Base-by-base conservation (phyloP, 768 basidiomycete species). In the Cyathus striatus region DNA sequence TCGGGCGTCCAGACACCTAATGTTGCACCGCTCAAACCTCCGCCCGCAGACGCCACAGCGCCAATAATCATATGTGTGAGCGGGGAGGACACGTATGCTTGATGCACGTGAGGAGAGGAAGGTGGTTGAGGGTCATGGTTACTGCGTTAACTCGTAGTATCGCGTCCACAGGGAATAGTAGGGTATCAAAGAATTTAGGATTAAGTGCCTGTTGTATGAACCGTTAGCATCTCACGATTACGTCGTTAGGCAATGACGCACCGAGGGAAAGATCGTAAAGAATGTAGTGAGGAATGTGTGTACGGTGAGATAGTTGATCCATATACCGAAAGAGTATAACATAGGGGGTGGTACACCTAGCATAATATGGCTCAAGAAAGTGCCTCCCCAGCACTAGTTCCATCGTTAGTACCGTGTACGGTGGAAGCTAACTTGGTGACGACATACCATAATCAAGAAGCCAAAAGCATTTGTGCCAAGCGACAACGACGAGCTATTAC, bases 111-210 rank as follows among this genome's bases (percentile, higher is more conserved):
- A 6, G 65, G 53, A 20, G 55, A 43, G 16, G 55, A 50, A 42
- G 73, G 61, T 25, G 63, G 62, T 9, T 61, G 6, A 75, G 53
- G 9, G 65, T 60, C 22, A 51, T 48, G 0, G 64, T 61, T 23
- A 78, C 60, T 1, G 73, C 61, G 41, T 59, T 67, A 9, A 66
- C 64, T 35, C 75, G 68, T 23, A 79, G 60, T 17, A 76, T 52
- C 14, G 70, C 73, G 47, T 79, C 77, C 23, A 77, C 46, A 2
- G 75, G 75, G 55, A 73, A 73, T n/a, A 77, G 55, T 13, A 65
- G 25, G 20, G 71, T 67, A 47, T 76, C 73, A 37, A 72, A 46
- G 33, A 66, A 30, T 3, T 58, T 58, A 10, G 63, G 54, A 30
- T 63, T 44, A 17, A 67, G 55, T 14, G 65, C 51, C 60, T 66